phyloP scores from a whole-genome alignment of 129 eudicot species.

The Chrysanthemum makinoi region DNA sequence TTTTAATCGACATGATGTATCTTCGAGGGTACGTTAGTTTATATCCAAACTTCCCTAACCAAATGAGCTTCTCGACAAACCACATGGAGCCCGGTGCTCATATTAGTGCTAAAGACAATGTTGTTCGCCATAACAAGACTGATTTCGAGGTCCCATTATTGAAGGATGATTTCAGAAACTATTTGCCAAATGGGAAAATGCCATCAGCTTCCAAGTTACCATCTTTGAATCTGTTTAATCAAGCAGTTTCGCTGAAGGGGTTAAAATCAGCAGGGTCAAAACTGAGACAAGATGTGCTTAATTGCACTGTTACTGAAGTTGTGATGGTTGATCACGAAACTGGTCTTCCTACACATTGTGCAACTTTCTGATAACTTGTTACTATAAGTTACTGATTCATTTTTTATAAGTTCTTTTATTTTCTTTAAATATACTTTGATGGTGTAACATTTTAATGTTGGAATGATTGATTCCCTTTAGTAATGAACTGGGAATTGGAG shows the following conservation, averaged over 20 bases:
- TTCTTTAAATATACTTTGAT: constrained; percentile 15
- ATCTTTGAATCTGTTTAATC: constrained; percentile 78
- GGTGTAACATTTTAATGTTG: constrained; percentile 24
- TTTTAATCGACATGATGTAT: constrained; percentile 93
- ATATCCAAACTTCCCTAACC: constrained; percentile 90
- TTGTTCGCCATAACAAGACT: constrained; percentile 68
- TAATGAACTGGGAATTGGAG: constrained; percentile 29
- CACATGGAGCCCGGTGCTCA: constrained; percentile 99
- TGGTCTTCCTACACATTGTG: constrained; percentile 75
- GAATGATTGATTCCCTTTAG: constrained; percentile 22
- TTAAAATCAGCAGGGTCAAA: constrained; percentile 94
- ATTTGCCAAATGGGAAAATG: constrained; percentile 77
- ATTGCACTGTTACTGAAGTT: constrained; percentile 57
- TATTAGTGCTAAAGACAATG: constrained; percentile 81
- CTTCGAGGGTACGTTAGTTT: constrained; percentile 85
- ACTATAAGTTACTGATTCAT: constrained; percentile 18
- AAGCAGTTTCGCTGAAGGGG: constrained; percentile 78
- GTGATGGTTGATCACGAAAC: constrained; percentile 73
- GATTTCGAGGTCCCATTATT: constrained; percentile 96
- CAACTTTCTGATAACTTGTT: constrained; percentile 41
- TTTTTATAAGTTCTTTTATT: constrained; percentile 20
- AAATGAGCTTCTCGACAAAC: constrained; percentile 89
- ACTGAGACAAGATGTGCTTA: constrained; percentile 79
- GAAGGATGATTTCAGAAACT: constrained; percentile 64
- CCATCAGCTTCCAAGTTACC: constrained; percentile 90